phyloP scores from a whole-genome alignment of 495 filamentous ascomycete species.

The Xylona heveae region DNA sequence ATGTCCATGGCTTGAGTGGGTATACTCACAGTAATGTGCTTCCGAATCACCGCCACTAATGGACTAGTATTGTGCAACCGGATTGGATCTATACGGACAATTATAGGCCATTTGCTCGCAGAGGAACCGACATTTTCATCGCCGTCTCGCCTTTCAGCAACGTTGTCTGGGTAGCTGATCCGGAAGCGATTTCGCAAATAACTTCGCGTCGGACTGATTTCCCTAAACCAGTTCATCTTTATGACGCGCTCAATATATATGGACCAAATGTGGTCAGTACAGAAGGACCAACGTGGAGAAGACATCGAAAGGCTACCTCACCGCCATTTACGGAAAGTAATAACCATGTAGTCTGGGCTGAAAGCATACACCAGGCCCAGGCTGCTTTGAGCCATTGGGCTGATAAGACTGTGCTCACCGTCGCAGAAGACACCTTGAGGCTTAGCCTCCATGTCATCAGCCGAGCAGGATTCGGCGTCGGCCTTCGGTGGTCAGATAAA shows the following conservation, averaged over 20 bases:
- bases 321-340: constrained; percentile 55
- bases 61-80: constrained; percentile 13
- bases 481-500: constrained; percentile 32
- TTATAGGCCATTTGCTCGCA: constrained; percentile 18
- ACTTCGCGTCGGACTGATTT: constrained; percentile 39
- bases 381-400: constrained; percentile 33
- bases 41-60: constrained; percentile 13
- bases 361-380: constrained; percentile 33
- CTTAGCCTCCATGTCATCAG: constrained; percentile 47
- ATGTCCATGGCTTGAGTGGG: constrained; percentile 24
- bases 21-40: neutral
- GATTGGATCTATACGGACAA: constrained; percentile 21
- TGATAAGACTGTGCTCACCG: constrained; percentile 22
- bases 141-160: constrained; percentile 26
- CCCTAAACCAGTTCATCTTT: constrained; percentile 38
- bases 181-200: constrained; percentile 37
- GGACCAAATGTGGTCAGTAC: constrained; percentile 42
- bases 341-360: constrained; percentile 38
- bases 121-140: constrained; percentile 31
- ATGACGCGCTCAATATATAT: constrained; percentile 34
- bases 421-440: constrained; percentile 37
- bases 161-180: constrained; percentile 27
- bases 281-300: constrained; percentile 39
- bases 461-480: constrained; percentile 40
- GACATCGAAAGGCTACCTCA: constrained; percentile 45